phyloP scores from a whole-genome alignment of 2,329 filamentous ascomycete species.

The Beauveria australis region DNA sequence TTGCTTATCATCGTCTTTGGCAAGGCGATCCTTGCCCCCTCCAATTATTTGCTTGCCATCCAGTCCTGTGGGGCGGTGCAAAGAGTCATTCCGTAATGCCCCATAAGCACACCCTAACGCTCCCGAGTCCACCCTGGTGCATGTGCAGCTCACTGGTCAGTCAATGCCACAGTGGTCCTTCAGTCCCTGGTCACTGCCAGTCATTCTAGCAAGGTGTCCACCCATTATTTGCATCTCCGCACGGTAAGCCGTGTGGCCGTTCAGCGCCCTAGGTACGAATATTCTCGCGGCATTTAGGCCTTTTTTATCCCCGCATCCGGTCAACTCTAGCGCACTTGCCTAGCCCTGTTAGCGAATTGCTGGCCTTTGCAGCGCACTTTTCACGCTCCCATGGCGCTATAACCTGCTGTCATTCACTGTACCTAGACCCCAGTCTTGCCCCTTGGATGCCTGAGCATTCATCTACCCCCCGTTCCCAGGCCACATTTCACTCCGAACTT shows the following conservation, averaged over 20 bases:
- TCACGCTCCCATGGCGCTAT: background rate
- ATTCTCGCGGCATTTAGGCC: background rate
- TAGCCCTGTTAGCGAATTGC: background rate
- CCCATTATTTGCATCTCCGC: too few species aligned
- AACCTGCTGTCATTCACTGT: background rate
- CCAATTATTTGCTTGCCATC: background rate
- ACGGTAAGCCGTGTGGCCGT: too few species aligned
- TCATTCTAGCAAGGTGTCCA: too few species aligned
- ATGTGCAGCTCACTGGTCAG: background rate
- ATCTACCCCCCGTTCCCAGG: slow-evolving; percentile 12
- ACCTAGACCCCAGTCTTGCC: background rate
- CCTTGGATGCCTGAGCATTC: background rate
- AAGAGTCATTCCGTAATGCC: slow-evolving; percentile 10
- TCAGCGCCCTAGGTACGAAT: background rate
- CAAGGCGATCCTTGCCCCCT: too few species aligned
- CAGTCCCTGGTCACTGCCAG: too few species aligned
- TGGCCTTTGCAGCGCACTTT: background rate
- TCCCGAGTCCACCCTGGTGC: slow-evolving; percentile 7
- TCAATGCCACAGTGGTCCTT: too few species aligned
- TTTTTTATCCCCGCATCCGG: slow-evolving; percentile 6
- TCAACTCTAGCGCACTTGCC: background rate
- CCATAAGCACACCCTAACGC: slow-evolving; percentile 8
- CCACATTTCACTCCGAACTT: background rate
- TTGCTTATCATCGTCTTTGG: too few species aligned
- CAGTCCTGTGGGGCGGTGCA: background rate